Conservation (phyloP, 2,329 filamentous ascomycete genomes). For the Plenodomus lindquistii region DNA sequence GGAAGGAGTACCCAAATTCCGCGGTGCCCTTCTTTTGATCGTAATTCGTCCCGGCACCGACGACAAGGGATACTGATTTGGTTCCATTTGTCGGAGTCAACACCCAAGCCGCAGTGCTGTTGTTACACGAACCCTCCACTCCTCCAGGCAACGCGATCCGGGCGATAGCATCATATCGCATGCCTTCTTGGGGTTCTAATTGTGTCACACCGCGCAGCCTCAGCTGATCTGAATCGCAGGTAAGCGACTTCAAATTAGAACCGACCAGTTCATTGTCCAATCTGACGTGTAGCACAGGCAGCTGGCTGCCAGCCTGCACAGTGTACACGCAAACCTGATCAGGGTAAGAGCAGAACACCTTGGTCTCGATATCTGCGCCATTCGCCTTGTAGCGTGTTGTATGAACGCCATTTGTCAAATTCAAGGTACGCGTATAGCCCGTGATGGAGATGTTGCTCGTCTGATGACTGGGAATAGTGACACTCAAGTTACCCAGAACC, state of each 20-base stretch:
- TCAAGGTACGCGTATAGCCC: conserved; percentile 49
- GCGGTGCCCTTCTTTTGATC: conserved; percentile 55
- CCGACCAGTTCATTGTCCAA: conserved; percentile 50
- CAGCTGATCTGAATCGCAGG: conserved; percentile 41
- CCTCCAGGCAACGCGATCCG: conserved; percentile 24
- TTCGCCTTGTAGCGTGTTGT: conserved; percentile 35
- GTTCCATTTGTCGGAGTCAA: conserved; percentile 14
- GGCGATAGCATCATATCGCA: conserved; percentile 50
- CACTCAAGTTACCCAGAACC: conserved; percentile 53
- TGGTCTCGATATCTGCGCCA: conserved; percentile 38
- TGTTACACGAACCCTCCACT: conserved; percentile 15
- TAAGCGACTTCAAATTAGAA: conserved; percentile 28
- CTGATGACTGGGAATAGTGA: conserved; percentile 41
- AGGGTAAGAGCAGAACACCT: conserved; percentile 52
- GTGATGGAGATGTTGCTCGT: conserved; percentile 2
- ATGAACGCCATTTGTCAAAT: conserved; percentile 51
- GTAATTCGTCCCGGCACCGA: conserved; percentile 55
- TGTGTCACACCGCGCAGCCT: conserved; percentile 41
- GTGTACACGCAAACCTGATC: conserved; percentile 49
- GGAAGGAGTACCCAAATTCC: conserved; percentile 52
- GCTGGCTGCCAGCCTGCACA: conserved; percentile 28
- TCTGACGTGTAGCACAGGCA: conserved; percentile 49
- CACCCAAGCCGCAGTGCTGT: conserved; percentile 7
- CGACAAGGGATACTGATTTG: conserved; percentile 45
- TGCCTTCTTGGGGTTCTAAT: conserved; percentile 47